Evolutionary conservation across 495 filamentous ascomycete species (phyloP).

Genomic region (Hypoxylon fuscum): DNA sequence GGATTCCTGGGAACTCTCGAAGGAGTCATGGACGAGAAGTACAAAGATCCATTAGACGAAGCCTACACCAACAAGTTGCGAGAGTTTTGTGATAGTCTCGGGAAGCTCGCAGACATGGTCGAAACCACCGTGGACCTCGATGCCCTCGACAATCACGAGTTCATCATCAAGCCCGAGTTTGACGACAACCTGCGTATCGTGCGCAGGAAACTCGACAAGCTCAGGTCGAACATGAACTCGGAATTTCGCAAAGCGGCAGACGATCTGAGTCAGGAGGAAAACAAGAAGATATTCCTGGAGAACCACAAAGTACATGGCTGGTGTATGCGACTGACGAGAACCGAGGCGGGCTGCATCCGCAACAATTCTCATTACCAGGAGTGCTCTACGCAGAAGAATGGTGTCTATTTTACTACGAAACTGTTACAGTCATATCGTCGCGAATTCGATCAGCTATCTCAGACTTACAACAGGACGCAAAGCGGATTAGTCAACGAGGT

Average conservation of each 20-base stretch:
- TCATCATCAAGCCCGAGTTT: slow-evolving; percentile 98
- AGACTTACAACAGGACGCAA: slow-evolving; percentile 96
- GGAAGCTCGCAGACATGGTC: slow-evolving; percentile 95
- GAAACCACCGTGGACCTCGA: slow-evolving; percentile 98
- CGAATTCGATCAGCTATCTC: slow-evolving; percentile 92
- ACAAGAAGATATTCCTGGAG: slow-evolving; percentile 98
- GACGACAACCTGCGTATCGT: slow-evolving; percentile 89
- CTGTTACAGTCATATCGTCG: slow-evolving; percentile 83
- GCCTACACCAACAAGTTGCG: slow-evolving; percentile 87
- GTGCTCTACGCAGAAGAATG: slow-evolving; percentile 98
- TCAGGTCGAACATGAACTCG: slow-evolving; percentile 80
- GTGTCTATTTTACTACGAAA: slow-evolving; percentile 95
- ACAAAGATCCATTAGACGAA: slow-evolving; percentile 84
- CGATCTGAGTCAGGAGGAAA: slow-evolving; percentile 90
- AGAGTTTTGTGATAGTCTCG: slow-evolving; percentile 78
- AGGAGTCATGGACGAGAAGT: slow-evolving; percentile 93
- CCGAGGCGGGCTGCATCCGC: slow-evolving; percentile 90
- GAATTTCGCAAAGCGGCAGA: slow-evolving; percentile 80
- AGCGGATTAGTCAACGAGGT: slow-evolving; percentile 91
- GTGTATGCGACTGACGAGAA: slow-evolving; percentile 94
- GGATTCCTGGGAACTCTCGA: slow-evolving; percentile 89
- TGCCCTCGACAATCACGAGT: slow-evolving; percentile 96
- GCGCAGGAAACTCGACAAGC: slow-evolving; percentile 86
- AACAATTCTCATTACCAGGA: slow-evolving; percentile 91
- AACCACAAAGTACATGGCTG: slow-evolving; percentile 95